A percentile compares a stretch with the other conserved stretches of the same genome.
These are phyloP conservation scores for Fusarium citri DNA, from an alignment of 2,329 filamentous ascomycete genomes.

Conservation along the genomic window DNA sequence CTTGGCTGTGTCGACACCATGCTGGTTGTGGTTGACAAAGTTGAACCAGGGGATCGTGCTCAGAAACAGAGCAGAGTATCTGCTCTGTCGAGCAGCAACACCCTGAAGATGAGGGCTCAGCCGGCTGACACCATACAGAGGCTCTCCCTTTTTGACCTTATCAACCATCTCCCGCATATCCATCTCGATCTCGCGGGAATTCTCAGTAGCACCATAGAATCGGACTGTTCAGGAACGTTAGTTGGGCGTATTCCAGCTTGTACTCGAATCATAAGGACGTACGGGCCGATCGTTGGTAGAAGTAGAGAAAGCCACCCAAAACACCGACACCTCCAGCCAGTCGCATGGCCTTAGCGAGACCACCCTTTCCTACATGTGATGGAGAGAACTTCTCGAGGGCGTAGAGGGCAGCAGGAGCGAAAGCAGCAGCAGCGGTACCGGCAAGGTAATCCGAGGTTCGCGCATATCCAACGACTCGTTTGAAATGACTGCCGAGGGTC, in stretches of 20 bases:
- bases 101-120: constrained; percentile 93
- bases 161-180: constrained; percentile 99
- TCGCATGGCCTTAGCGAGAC: constrained; percentile 86
- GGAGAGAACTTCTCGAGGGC: constrained; percentile 87
- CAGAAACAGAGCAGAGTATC: constrained; percentile 87
- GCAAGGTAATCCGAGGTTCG: constrained; percentile 84
- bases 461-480: constrained; percentile 88
- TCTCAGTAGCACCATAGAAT: constrained; percentile 96
- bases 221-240: constrained; percentile 70
- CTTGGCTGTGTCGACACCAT: constrained; percentile 97
- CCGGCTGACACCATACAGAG: constrained; percentile 84
- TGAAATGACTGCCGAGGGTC: constrained; percentile 77
- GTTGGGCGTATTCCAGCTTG: not conserved
- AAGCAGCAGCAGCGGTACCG: constrained; percentile 75
- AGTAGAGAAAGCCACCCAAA: constrained; percentile 82
- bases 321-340: constrained; percentile 78
- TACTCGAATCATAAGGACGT: constrained; percentile 54
- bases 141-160: constrained; percentile 91
- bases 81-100: constrained; percentile 89
- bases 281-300: constrained; percentile 88
- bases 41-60: constrained; percentile 97
- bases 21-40: constrained; percentile 95
- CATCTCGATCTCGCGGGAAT: constrained; percentile 90
- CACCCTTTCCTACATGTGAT: constrained; percentile 84
- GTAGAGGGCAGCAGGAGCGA: constrained; percentile 79